Evolutionary conservation across 2,329 filamentous ascomycete genomes (phyloP), one percentile per base, ranked within the genome.

Genomic region (Arachnomyces sp.): DNA sequence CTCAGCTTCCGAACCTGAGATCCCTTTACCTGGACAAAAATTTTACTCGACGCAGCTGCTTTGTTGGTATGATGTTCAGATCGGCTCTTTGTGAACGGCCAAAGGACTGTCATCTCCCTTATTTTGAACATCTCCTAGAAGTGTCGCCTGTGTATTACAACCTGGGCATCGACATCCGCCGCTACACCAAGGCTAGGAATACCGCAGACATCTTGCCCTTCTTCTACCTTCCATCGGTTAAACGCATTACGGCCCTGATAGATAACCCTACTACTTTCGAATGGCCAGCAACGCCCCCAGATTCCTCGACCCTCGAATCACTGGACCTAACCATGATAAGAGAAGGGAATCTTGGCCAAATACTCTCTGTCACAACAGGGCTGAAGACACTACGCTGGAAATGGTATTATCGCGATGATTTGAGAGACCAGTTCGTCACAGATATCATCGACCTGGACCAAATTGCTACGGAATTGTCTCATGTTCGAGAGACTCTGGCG

Each of bases 191-290:
- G 2, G 6, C 34, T 34, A 46, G 38, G 12, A 49, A 48, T 25
- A 49, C 46, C 2, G 20, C 34, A 29, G 47, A 48, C 35, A 14
- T 46, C 31, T 18, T 54, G n/a, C 34, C 49, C 18, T 34, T 51
- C 7, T 49, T 53, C 16, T 53, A 53, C 36, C 25, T 54, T 13
- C 49, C 45, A 9, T 42, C 30, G 8, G 13, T 52, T 14, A 8
- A 46, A 43, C 43, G n/a, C 13, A 39, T 54, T 36, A 33, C 30
- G 14, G 39, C 36, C 32, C 40, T 39, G 3, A 43, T 54, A 18
- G 34, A 51, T n/a, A 54, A 45, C 25, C 46, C 46, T 2, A 13
- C 6, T 31, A 31, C 17, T 8, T 51, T 48, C 12, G 31, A 28
- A 4, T 52, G 52, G 50, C 45, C 49, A 38, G 31, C 18, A 28